Conservation (phyloP, 129 eudicot genomes). For the Escallonia rubra region DNA sequence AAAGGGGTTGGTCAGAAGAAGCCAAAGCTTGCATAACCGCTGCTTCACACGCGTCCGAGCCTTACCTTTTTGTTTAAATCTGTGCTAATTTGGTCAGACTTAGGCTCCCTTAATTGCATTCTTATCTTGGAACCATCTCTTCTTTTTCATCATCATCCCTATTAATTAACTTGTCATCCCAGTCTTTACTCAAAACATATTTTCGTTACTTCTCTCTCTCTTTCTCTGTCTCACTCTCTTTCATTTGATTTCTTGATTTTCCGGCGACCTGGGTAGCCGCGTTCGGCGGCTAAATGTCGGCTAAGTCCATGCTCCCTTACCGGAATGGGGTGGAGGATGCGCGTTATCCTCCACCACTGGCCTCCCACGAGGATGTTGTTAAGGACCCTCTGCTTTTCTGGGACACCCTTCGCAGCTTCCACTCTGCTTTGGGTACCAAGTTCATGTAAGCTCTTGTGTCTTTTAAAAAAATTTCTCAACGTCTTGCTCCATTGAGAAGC, state of each 20-base stretch:
- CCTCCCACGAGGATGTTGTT: constrained; percentile 53
- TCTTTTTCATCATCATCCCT: background rate
- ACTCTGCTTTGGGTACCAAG: constrained; percentile 33
- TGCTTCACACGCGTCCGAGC: constrained; percentile 7
- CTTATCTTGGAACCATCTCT: constrained; percentile 2
- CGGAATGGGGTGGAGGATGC: constrained; percentile 3
- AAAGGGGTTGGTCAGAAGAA: background rate
- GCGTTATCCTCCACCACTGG: constrained; percentile 30
- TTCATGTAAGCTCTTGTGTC: constrained; percentile 23
- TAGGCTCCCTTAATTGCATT: constrained; percentile 1
- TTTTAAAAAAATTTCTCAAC: too few species aligned
- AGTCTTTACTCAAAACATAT: too few species aligned
- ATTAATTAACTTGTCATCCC: background rate
- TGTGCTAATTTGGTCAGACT: background rate
- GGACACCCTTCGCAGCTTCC: constrained; percentile 44
- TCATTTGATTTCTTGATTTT: constrained; percentile 3
- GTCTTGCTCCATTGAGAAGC: too few species aligned
- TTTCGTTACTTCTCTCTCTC: constrained; percentile 1
- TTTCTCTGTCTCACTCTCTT: background rate
- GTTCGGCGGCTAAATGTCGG: constrained; percentile 19
- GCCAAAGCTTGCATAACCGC: constrained; percentile 10
- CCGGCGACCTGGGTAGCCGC: background rate
- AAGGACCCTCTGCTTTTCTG: constrained; percentile 30
- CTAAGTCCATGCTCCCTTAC: constrained; percentile 7
- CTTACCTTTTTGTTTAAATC: background rate